Evolutionary conservation across 345 rosid species (phyloP).

Genomic region (Dipteronia dyeriana): DNA sequence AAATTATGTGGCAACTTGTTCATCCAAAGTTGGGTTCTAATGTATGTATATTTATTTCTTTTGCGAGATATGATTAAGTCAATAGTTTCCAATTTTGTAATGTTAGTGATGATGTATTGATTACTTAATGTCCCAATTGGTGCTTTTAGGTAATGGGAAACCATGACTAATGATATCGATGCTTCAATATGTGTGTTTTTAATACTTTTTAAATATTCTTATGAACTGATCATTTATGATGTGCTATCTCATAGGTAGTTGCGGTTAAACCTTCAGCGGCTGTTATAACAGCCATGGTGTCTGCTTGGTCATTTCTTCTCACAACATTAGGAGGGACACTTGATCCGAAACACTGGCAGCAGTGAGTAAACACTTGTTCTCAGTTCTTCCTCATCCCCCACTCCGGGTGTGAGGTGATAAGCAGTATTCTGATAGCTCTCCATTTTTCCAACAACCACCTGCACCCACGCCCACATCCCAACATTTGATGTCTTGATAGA

Average conservation of each 20-base stretch:
- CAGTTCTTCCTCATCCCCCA: neutral
- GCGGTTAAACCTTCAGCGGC: constrained; percentile 58
- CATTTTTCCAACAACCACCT: neutral
- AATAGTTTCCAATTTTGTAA: neutral
- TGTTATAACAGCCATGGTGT: constrained; percentile 67
- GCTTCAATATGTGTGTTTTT: neutral
- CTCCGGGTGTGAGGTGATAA: neutral
- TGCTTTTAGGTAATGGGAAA: neutral
- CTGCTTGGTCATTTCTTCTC: constrained; percentile 93
- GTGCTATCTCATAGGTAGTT: constrained; percentile 54
- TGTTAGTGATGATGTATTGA: neutral
- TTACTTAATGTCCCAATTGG: neutral
- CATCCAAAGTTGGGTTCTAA: constrained; percentile 85
- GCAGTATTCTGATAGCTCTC: neutral
- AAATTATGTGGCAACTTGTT: constrained; percentile 87
- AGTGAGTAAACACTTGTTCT: constrained; percentile 46
- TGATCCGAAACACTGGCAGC: constrained; percentile 74
- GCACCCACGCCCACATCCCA: neutral
- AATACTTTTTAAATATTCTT: neutral
- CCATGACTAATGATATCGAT: neutral
- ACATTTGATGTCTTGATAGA: neutral
- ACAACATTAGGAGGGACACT: constrained; percentile 59
- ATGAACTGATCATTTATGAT: neutral
- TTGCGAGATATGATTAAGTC: neutral
- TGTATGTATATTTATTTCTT: constrained; percentile 43